Conservation (phyloP, 2,329 filamentous ascomycete genomes). For the Monosporascus sp. region DNA sequence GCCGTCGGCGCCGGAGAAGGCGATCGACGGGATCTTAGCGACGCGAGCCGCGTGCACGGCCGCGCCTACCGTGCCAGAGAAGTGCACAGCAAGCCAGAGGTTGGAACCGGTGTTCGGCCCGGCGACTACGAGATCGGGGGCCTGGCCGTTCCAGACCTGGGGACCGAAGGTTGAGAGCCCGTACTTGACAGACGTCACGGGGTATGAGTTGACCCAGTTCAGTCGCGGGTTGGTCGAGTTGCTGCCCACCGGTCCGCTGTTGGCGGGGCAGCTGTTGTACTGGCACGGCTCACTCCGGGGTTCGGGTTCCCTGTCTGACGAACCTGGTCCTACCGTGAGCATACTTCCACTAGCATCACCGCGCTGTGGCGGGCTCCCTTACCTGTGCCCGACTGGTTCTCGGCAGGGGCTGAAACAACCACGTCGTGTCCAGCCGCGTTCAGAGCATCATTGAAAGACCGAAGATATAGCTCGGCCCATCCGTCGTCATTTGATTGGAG, state of each 20-base stretch:
- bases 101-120: slow-evolving; percentile 59
- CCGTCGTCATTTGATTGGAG: slow-evolving; percentile 67
- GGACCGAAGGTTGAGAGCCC: slow-evolving; percentile 54
- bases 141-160: slow-evolving; percentile 44
- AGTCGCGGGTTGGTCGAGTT: slow-evolving; percentile 53
- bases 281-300: slow-evolving; percentile 48
- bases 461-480: slow-evolving; percentile 65
- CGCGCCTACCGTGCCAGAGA: slow-evolving; percentile 65
- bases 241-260: slow-evolving; percentile 49
- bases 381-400: slow-evolving; percentile 61
- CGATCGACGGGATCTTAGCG: slow-evolving; percentile 57
- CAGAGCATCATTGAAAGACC: slow-evolving; percentile 53
- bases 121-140: slow-evolving; percentile 58
- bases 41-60: slow-evolving; percentile 52
- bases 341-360: not conserved
- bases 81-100: slow-evolving; percentile 46
- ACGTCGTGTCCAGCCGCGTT: slow-evolving; percentile 51
- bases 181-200: slow-evolving; percentile 57
- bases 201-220: slow-evolving; percentile 69
- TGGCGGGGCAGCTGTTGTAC: slow-evolving; percentile 54
- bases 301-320: slow-evolving; percentile 41
- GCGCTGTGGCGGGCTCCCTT: slow-evolving; percentile 9
- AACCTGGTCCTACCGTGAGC: slow-evolving; percentile 37
- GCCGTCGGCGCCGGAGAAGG: slow-evolving; percentile 54
- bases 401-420: slow-evolving; percentile 60